Evolutionary conservation across 192 early-diverging fungal genomes (phyloP), one percentile per base, ranked within the genome.

Genomic region (Allomyces macrogynus): DNA sequence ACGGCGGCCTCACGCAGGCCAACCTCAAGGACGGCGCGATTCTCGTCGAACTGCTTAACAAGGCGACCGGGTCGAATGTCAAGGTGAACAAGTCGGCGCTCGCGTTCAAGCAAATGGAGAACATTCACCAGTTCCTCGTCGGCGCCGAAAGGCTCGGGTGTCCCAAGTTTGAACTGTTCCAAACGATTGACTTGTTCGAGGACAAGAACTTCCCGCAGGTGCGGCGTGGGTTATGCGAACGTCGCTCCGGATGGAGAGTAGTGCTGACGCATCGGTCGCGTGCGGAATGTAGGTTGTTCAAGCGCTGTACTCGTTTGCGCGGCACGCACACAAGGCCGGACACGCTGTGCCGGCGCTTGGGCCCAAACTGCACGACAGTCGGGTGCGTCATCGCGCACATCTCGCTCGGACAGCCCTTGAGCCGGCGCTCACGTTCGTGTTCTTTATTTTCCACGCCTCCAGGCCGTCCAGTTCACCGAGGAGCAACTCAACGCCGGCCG

Each of bases 81-180:
- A 87, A 86, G 73, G 67, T 79, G 65, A 84, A 82, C 65, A 64
- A 70, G 1, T 86, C 83, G 27, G 81, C 74, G 57, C 85, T 90
- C 78, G 76, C 88, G 1, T 90, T 90, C 69, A 81, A 86, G 66
- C 86, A 89, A 77, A 90, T 90, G 89, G 89, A 90, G 68, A 90
- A 90, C 70, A 88, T 90, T 72, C 81, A 82, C 64, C 75, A 71
- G 62, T 90, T 87, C 70, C 76, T 90, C 62, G 43, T 67, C 61
- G 82, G 80, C 10, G 75, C 74, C 18, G 76, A 80, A 43, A 72
- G 77, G 64, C 66, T 87, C 23, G 89, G 89, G 42, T 84, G 86
- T 44, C 87, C 85, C 24, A 76, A 78, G 54, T 75, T 77, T 69
- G 86, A 89, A 63, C 75, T 83, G 5, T 91, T 91, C 71, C 87